Evolutionary conservation across 306 rosid genomes (phyloP).

Genomic region (Spatholobus suberectus): DNA sequence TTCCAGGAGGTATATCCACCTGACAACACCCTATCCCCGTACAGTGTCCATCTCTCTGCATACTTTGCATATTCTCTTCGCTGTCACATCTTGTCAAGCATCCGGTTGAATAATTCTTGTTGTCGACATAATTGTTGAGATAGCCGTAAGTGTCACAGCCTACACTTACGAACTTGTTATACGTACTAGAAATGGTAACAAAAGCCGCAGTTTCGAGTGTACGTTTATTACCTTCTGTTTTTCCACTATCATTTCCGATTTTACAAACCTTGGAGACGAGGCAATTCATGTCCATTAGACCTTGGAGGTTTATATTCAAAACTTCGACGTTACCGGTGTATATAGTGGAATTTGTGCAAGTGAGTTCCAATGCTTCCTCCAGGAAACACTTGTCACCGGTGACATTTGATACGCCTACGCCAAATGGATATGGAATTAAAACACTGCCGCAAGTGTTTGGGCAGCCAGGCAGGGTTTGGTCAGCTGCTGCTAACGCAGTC

Average conservation of each 20-base stretch:
- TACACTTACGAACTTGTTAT: slow-evolving; percentile 2
- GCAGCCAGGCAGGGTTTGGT: slow-evolving; percentile 38
- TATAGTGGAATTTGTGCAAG: neutral
- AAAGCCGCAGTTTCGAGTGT: neutral
- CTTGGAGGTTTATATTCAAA: too few relatives aligned
- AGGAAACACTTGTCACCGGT: slow-evolving; percentile 23
- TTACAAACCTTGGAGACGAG: too few relatives aligned
- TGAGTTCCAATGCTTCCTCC: neutral
- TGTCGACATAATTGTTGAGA: neutral
- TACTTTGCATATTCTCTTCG: neutral
- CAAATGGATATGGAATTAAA: slow-evolving; percentile 61
- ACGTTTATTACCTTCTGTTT: too few relatives aligned
- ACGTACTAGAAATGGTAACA: neutral
- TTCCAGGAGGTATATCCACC: slow-evolving; percentile 20
- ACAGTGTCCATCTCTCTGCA: neutral
- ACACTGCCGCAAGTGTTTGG: slow-evolving; percentile 43
- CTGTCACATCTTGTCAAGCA: slow-evolving; percentile 12
- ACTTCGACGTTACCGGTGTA: neutral
- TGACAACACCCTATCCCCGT: slow-evolving; percentile 35
- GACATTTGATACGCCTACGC: slow-evolving; percentile 31
- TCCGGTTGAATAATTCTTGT: neutral
- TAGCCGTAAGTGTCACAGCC: neutral
- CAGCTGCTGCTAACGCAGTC: neutral
- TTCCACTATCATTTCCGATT: too few relatives aligned
- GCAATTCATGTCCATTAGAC: too few relatives aligned